A percentile compares a stretch with the other conserved stretches of the same genome.
Evolutionary conservation across 2,329 filamentous ascomycete species (phyloP).

Genomic region (Penicillium decumbens): DNA sequence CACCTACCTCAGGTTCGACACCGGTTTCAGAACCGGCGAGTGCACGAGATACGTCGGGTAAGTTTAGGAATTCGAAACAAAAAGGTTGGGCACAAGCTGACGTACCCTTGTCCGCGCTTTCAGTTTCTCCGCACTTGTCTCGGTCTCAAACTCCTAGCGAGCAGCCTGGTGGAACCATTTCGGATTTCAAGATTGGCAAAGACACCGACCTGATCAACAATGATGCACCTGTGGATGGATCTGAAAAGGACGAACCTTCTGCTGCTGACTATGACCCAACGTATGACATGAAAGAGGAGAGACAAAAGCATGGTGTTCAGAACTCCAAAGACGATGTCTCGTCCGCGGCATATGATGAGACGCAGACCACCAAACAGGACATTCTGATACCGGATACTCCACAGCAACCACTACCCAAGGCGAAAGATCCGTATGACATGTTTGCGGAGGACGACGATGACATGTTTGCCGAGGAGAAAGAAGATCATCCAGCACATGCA

Average conservation of each 20-base stretch:
- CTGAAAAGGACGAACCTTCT: slow-evolving; percentile 70
- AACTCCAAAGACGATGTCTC: slow-evolving; percentile 54
- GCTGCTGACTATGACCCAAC: slow-evolving; percentile 90
- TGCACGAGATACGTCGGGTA: slow-evolving; percentile 39
- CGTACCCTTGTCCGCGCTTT: not conserved
- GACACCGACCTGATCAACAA: slow-evolving; percentile 64
- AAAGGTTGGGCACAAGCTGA: slow-evolving; percentile 8
- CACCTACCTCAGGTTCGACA: slow-evolving; percentile 53
- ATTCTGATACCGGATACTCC: slow-evolving; percentile 44
- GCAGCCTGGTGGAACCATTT: slow-evolving; percentile 50
- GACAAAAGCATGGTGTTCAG: slow-evolving; percentile 61
- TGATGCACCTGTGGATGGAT: slow-evolving; percentile 34
- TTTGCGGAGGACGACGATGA: slow-evolving; percentile 65
- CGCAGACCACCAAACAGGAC: slow-evolving; percentile 51
- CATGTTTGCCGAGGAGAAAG: slow-evolving; percentile 77
- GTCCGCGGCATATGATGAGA: slow-evolving; percentile 57
- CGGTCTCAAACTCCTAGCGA: slow-evolving; percentile 49
- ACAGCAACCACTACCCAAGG: slow-evolving; percentile 39
- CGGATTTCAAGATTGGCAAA: slow-evolving; percentile 59
- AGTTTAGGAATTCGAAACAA: slow-evolving; percentile 10
- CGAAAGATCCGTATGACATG: slow-evolving; percentile 58
- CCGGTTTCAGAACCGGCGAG: slow-evolving; percentile 44
- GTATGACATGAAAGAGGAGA: slow-evolving; percentile 80
- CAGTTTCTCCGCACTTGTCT: slow-evolving; percentile 38
- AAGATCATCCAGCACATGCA: slow-evolving; percentile 46